Evolutionary conservation across 2,329 filamentous ascomycete species (phyloP).

Genomic region (Niveomyces coronatus): DNA sequence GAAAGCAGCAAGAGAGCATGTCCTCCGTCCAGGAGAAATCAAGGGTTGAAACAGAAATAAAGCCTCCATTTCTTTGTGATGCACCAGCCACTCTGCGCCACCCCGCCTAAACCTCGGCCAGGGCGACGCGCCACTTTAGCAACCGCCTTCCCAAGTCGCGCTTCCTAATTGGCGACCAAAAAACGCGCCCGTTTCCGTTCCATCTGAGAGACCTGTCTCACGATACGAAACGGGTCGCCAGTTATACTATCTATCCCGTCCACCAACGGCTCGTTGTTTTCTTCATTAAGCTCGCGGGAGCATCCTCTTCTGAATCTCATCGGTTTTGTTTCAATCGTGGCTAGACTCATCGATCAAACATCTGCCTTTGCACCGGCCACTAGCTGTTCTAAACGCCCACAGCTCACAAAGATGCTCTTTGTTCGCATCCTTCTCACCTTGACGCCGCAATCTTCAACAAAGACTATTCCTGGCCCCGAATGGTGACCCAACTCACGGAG

Average conservation of each 20-base stretch:
- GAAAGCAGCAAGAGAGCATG: no score
- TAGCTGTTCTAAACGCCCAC: constrained; percentile 2
- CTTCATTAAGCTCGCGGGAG: no score
- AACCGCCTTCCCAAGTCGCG: constrained; percentile 5
- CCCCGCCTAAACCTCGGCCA: constrained; percentile 14
- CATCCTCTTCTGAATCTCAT: background rate
- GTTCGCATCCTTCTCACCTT: constrained; percentile 12
- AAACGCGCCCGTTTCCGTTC: constrained; percentile 3
- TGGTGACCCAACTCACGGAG: no score
- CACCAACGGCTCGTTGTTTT: no score
- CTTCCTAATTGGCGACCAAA: constrained; percentile 9
- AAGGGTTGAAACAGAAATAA: no score
- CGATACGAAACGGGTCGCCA: no score
- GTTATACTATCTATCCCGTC: no score
- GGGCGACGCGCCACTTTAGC: constrained; percentile 7
- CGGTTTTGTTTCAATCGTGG: background rate
- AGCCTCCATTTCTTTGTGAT: no score
- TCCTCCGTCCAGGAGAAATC: no score
- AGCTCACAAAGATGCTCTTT: constrained; percentile 18
- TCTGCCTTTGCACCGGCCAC: background rate
- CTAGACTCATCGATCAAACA: background rate
- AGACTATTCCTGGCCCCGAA: no score
- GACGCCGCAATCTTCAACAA: constrained; percentile 6
- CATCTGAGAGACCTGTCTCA: no score
- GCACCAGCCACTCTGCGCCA: constrained; percentile 1